Evolutionary conservation across 768 basidiomycete species (phyloP).

Genomic region (Pleurotus ostreatus): DNA sequence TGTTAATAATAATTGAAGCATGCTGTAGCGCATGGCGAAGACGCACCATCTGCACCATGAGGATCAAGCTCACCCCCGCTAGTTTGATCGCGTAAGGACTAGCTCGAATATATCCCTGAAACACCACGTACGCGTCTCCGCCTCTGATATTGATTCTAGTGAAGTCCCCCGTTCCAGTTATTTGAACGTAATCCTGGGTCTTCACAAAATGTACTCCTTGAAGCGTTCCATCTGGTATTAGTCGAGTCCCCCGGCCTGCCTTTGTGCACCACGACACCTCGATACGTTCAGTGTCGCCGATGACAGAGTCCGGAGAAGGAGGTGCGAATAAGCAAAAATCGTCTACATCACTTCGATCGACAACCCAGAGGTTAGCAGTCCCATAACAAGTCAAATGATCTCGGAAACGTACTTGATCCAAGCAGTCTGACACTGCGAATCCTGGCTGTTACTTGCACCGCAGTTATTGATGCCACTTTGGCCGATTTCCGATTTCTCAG

Average conservation of each 20-base stretch:
- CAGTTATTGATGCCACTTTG: constrained; percentile 70
- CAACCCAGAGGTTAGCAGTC: too few species aligned
- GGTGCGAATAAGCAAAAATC: neutral
- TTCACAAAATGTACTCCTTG: constrained; percentile 35
- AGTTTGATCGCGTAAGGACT: too few species aligned
- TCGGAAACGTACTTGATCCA: constrained; percentile 52
- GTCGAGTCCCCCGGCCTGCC: constrained; percentile 37
- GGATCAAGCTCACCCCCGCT: constrained; percentile 42
- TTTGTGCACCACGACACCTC: constrained; percentile 27
- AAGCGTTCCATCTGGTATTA: constrained; percentile 40
- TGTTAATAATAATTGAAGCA: neutral
- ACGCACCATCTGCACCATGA: constrained; percentile 43
- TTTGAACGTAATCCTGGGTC: constrained; percentile 59
- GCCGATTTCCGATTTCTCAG: constrained; percentile 49
- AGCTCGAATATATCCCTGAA: too few species aligned
- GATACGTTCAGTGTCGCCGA: constrained; percentile 16
- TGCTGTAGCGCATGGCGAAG: neutral
- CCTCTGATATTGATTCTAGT: constrained; percentile 53
- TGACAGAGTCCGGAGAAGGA: neutral
- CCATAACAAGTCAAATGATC: too few species aligned
- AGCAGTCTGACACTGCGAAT: constrained; percentile 67
- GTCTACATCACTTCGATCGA: constrained; percentile 1
- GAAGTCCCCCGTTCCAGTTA: constrained; percentile 56
- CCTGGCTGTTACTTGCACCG: constrained; percentile 49
- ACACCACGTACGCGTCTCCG: constrained; percentile 32